Evolutionary conservation across 192 early-diverging fungal genomes (phyloP).

Genomic region (Endogone sp.): DNA sequence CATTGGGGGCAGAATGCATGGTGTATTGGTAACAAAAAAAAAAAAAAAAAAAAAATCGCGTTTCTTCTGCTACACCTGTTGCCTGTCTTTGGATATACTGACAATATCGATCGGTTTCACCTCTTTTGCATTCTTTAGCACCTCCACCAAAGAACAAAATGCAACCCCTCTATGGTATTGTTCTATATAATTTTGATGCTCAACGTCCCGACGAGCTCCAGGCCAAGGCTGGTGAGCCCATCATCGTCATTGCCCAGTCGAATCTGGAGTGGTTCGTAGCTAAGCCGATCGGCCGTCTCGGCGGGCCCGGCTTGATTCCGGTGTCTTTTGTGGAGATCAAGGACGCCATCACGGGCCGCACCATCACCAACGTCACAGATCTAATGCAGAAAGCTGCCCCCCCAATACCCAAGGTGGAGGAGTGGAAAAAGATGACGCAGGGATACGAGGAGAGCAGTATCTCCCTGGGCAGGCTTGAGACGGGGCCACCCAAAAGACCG

Average conservation of each 20-base stretch:
- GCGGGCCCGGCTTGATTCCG: slow-evolving; percentile 70
- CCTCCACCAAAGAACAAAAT: slow-evolving; percentile 7
- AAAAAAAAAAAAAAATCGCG: too few species aligned
- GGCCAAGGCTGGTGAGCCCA: slow-evolving; percentile 63
- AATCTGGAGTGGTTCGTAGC: slow-evolving; percentile 79
- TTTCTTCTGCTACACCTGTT: too few species aligned
- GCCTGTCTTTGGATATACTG: too few species aligned
- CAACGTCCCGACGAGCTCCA: slow-evolving; percentile 70
- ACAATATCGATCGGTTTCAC: too few species aligned
- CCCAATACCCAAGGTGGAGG: slow-evolving; percentile 58
- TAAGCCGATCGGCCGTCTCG: slow-evolving; percentile 58
- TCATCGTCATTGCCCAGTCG: slow-evolving; percentile 75
- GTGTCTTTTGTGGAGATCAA: slow-evolving; percentile 72
- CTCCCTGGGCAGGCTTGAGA: slow-evolving; percentile 7
- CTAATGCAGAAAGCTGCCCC: slow-evolving; percentile 57
- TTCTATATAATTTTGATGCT: slow-evolving; percentile 71
- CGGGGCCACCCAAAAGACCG: neutral
- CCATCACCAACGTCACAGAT: slow-evolving; percentile 60
- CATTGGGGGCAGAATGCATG: neutral
- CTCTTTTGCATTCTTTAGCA: too few species aligned
- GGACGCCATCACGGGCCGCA: slow-evolving; percentile 61
- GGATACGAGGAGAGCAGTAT: slow-evolving; percentile 50
- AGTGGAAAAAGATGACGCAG: slow-evolving; percentile 61
- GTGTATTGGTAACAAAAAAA: too few species aligned
- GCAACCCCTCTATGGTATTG: slow-evolving; percentile 61